phyloP scores from a whole-genome alignment of 2,329 filamentous ascomycete genomes.

The Incumbomyces delicatus region DNA sequence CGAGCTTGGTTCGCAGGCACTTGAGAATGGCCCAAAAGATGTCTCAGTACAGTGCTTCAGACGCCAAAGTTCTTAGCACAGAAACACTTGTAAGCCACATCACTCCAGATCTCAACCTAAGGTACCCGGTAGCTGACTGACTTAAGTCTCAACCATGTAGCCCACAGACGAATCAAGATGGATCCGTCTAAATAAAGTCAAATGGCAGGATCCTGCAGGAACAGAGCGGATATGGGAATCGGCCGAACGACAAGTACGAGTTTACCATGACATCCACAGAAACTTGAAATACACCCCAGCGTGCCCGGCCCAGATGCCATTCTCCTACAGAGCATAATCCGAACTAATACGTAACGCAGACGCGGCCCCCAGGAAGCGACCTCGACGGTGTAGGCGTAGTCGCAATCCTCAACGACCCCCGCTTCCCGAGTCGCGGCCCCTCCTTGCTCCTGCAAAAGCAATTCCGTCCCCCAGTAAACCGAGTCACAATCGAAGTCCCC shows the following conservation, averaged over 20 bases:
- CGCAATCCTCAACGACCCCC: slow-evolving; percentile 42
- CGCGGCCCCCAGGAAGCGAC: slow-evolving; percentile 34
- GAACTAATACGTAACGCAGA: slow-evolving; percentile 6
- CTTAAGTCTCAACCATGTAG: slow-evolving; percentile 47
- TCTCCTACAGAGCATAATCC: not conserved
- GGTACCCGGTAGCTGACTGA: slow-evolving; percentile 41
- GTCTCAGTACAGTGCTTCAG: slow-evolving; percentile 15
- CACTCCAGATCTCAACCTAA: not conserved
- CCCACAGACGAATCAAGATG: slow-evolving; percentile 38
- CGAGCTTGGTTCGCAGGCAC: not conserved
- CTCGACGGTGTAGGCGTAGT: slow-evolving; percentile 53
- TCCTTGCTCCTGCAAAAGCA: slow-evolving; percentile 40
- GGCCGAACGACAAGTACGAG: slow-evolving; percentile 32
- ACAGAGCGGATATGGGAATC: slow-evolving; percentile 36
- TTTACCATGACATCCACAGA: no score
- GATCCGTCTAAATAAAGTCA: slow-evolving; percentile 33
- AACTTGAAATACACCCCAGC: no score
- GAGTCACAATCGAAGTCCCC: slow-evolving; percentile 50
- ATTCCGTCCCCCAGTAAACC: slow-evolving; percentile 51
- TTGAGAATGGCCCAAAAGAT: slow-evolving; percentile 17
- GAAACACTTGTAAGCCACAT: slow-evolving; percentile 16
- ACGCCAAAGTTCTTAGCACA: slow-evolving; percentile 16
- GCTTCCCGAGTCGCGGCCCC: slow-evolving; percentile 23
- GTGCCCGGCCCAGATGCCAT: not conserved
- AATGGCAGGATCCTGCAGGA: slow-evolving; percentile 34